Evolutionary conservation across 176 grass and related monocot species (phyloP).

Genomic region (Aechmea fasciata): DNA sequence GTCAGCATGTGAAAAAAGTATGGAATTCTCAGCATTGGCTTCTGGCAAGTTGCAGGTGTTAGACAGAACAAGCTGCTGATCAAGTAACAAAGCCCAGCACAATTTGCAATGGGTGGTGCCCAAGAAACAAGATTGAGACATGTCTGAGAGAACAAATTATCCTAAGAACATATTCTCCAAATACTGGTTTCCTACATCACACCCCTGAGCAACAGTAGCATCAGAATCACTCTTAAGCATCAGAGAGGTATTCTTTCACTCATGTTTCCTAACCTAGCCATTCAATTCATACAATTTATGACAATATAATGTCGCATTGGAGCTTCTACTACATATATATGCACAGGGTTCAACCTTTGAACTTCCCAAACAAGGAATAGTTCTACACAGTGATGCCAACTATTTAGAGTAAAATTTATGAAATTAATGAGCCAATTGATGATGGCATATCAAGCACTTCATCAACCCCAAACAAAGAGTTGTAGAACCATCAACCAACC

Average conservation of each 20-base stretch:
- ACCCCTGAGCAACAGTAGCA: not conserved
- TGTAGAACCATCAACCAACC: no score
- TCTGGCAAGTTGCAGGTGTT: not conserved
- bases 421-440: no score
- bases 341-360: not conserved
- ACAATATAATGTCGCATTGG: not conserved
- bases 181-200: not conserved
- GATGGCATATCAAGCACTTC: no score
- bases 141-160: conserved; percentile 20
- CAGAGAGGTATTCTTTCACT: not conserved
- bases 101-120: not conserved
- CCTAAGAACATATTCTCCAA: conserved; percentile 33
- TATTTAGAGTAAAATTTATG: not conserved
- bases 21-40: not conserved
- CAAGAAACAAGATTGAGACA: not conserved
- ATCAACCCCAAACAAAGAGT: no score
- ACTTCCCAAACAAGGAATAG: not conserved
- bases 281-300: no score
- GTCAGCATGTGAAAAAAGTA: not conserved
- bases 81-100: not conserved
- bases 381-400: not conserved
- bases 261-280: no score
- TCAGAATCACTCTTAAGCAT: not conserved
- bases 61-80: not conserved
- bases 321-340: conserved; percentile 12